A percentile compares a stretch with the other conserved stretches of the same genome.
Evolutionary conservation across 495 filamentous ascomycete species (phyloP).

Genomic region (Choiromyces venosus): DNA sequence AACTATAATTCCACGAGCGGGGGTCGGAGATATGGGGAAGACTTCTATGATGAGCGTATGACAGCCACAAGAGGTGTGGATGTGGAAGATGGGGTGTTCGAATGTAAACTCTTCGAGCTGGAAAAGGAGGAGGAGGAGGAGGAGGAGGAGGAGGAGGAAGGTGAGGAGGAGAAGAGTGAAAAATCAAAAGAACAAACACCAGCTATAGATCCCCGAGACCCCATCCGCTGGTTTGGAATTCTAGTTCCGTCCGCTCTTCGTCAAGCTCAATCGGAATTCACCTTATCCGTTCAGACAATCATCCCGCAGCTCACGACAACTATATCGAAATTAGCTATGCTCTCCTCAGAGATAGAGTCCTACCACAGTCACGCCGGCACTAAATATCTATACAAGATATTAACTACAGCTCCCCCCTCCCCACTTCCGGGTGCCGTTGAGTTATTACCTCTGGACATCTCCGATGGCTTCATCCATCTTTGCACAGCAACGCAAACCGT

Average conservation of each 20-base stretch:
- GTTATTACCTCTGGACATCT: conserved; percentile 8
- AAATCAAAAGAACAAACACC: conserved; percentile 1
- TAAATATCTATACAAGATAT: conserved; percentile 14
- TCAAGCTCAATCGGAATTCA: conserved; percentile 43
- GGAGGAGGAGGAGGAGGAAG: not conserved
- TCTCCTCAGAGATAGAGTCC: conserved; percentile 7
- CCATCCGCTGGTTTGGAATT: conserved; percentile 49
- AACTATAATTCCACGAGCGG: conserved; percentile 43
- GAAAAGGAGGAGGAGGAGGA: not conserved
- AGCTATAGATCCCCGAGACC: conserved; percentile 37
- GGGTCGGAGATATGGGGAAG: conserved; percentile 44
- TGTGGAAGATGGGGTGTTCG: conserved; percentile 15
- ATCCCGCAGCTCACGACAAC: conserved; percentile 24
- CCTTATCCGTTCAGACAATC: not conserved
- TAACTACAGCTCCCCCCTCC: conserved; percentile 7
- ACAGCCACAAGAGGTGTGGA: conserved; percentile 43
- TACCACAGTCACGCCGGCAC: not conserved
- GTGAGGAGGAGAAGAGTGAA: not conserved
- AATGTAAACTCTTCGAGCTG: conserved; percentile 6
- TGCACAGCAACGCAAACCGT: not conserved
- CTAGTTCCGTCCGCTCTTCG: conserved; percentile 47
- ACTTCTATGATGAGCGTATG: conserved; percentile 49
- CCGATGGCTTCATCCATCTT: conserved; percentile 11
- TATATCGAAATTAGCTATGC: not conserved
- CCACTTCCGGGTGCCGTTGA: conserved; percentile 13